Evolutionary conservation across 1,139 yeast genomes (phyloP).

Genomic region (Barnettozyma hawaiiensis): DNA sequence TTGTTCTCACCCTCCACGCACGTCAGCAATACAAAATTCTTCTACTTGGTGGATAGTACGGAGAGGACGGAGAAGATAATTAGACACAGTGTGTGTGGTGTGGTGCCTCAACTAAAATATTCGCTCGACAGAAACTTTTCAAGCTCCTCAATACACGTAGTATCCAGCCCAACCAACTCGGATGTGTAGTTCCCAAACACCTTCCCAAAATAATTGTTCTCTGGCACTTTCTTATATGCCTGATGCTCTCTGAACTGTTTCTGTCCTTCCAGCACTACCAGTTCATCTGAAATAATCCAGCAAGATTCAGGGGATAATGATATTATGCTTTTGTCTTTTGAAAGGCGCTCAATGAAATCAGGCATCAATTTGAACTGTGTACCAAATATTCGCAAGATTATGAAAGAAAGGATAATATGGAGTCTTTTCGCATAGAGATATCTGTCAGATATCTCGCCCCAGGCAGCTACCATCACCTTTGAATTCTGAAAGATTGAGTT

Average conservation of each 20-base stretch:
- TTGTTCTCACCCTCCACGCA: no score
- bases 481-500: conserved; percentile 4
- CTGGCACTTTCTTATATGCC: neutral
- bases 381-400: conserved; percentile 3
- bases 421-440: conserved; percentile 10
- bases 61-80: no score
- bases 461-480: conserved; percentile 6
- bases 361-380: neutral
- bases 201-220: conserved; percentile 4
- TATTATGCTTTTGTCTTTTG: neutral
- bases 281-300: neutral
- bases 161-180: conserved; percentile 2
- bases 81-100: no score
- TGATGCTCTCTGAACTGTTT: conserved; percentile 1
- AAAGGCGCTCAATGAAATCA: neutral
- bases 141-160: conserved; percentile 4
- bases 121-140: conserved; percentile 2
- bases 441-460: conserved; percentile 4
- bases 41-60: no score
- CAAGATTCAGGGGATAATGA: neutral
- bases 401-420: conserved; percentile 7
- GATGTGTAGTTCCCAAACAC: conserved; percentile 1
- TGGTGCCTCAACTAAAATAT: neutral
- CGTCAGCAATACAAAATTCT: no score
- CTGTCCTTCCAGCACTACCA: conserved; percentile 5